A percentile compares a stretch with the other conserved stretches of the same genome.
These are phyloP conservation scores for Macrolepiota albuminosa DNA, from an alignment of 768 basidiomycete genomes.

Conservation along the genomic window DNA sequence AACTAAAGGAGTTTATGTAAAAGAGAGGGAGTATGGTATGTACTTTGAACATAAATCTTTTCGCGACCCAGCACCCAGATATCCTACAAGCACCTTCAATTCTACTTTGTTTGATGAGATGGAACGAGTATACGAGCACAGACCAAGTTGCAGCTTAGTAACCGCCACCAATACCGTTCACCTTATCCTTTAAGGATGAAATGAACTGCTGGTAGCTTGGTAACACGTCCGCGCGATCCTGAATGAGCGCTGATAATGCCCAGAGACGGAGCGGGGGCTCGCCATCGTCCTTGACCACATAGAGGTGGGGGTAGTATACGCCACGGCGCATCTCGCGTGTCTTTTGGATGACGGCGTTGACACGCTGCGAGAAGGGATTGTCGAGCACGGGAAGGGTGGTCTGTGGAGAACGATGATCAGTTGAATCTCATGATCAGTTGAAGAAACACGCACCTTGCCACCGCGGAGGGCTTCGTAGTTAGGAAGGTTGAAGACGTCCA, in stretches of 20 bases:
- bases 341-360: conserved; percentile 93
- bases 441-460: conserved; percentile 67
- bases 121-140: neutral
- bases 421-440: neutral
- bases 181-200: conserved; percentile 77
- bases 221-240: conserved; percentile 91
- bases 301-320: conserved; percentile 89
- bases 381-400: conserved; percentile 86
- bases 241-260: conserved; percentile 85
- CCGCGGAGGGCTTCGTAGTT: conserved; percentile 86
- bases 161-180: conserved; percentile 20
- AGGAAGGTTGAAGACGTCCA: conserved; percentile 91
- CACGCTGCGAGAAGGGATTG: conserved; percentile 92
- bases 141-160: conserved; percentile 9
- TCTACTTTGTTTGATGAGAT: neutral
- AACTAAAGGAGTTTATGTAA: neutral
- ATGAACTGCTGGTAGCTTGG: conserved; percentile 97
- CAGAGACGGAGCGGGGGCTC: conserved; percentile 92
- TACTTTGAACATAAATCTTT: conserved; percentile 14
- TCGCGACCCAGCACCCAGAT: conserved; percentile 2
- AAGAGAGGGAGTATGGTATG: conserved; percentile 13
- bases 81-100: conserved; percentile 10
- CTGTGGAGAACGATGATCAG: conserved; percentile 31
- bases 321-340: conserved; percentile 91
- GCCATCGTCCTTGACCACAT: conserved; percentile 96